Percentiles rank a stretch among this genome's conserved stretches.
Conservation (phyloP, 2,329 filamentous ascomycete species). For the Hypoxylon sp. region DNA sequence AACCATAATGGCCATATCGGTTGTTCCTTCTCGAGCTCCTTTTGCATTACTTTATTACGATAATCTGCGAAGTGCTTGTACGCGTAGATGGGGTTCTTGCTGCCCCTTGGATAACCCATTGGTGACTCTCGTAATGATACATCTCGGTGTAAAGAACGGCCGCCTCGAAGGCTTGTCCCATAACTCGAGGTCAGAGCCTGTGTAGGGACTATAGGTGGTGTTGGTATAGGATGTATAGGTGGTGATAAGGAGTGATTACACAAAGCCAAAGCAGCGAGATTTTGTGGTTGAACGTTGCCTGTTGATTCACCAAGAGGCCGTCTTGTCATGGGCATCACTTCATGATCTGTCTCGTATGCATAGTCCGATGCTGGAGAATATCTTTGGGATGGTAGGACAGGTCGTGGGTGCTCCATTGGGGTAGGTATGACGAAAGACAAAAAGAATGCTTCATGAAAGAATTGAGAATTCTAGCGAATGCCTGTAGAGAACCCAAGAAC, state of each 20-base stretch:
- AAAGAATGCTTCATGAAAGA: conserved; percentile 55
- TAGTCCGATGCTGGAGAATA: conserved; percentile 64
- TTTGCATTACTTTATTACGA: conserved; percentile 75
- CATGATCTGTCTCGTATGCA: conserved; percentile 62
- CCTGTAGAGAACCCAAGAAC: conserved; percentile 54
- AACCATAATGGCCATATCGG: conserved; percentile 74
- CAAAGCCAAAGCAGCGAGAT: conserved; percentile 58
- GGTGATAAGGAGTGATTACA: conserved; percentile 64
- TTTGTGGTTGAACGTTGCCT: conserved; percentile 65
- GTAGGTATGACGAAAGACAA: conserved; percentile 43
- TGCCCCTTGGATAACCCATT: conserved; percentile 54
- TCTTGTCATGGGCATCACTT: conserved; percentile 56
- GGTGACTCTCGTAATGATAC: conserved; percentile 54
- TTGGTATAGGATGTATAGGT: conserved; percentile 59
- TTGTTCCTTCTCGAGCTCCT: conserved; percentile 72
- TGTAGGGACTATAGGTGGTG: conserved; percentile 64
- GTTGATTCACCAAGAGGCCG: conserved; percentile 68
- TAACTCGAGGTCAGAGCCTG: conserved; percentile 68
- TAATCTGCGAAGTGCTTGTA: conserved; percentile 76
- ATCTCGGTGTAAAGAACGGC: conserved; percentile 55
- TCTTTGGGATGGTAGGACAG: conserved; percentile 67
- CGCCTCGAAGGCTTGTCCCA: conserved; percentile 55
- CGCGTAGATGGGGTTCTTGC: conserved; percentile 72
- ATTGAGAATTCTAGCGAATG: conserved; percentile 55
- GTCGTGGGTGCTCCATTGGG: conserved; percentile 61